These are phyloP conservation scores for Clitopilus passeckerianus DNA, from an alignment of 768 basidiomycete genomes.

Conservation along the genomic window DNA sequence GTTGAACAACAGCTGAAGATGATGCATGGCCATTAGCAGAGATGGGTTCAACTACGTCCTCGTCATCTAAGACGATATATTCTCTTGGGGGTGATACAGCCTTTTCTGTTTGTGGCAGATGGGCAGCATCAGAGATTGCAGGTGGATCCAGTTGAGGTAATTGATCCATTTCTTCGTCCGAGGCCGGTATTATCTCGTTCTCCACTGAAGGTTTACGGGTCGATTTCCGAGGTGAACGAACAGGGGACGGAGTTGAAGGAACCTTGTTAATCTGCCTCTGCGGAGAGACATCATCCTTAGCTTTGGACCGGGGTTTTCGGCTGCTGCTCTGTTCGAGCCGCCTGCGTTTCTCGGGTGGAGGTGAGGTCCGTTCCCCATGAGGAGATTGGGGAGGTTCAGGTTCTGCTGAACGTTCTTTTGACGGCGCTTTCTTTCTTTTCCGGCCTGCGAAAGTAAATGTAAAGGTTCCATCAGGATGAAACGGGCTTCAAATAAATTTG, in stretches of 20 bases:
- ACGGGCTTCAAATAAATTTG: background rate
- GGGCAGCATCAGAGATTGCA: background rate
- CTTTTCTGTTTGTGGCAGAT: too few relatives aligned
- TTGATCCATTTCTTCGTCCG: background rate
- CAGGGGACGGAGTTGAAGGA: background rate
- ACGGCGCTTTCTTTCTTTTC: constrained; percentile 7
- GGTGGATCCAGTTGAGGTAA: background rate
- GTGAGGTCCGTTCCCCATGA: constrained; percentile 10
- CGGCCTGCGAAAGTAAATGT: constrained; percentile 10
- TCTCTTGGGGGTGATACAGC: too few relatives aligned
- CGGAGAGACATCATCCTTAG: background rate
- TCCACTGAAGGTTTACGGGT: constrained; percentile 3
- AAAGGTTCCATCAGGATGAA: background rate
- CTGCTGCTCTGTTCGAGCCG: constrained; percentile 7
- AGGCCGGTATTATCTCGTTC: background rate
- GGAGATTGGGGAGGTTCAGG: constrained; percentile 11
- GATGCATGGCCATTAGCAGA: background rate
- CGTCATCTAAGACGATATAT: background rate
- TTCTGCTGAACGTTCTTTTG: background rate
- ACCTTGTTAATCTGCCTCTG: constrained; percentile 1
- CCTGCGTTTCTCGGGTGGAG: background rate
- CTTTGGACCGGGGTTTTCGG: background rate
- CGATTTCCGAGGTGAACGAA: constrained; percentile 13
- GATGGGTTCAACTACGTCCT: background rate
- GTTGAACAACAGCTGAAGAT: background rate